Evolutionary conservation across 1,139 yeast species (phyloP), one percentile per base, ranked within the genome.

Genomic region (Pichia sp.): DNA sequence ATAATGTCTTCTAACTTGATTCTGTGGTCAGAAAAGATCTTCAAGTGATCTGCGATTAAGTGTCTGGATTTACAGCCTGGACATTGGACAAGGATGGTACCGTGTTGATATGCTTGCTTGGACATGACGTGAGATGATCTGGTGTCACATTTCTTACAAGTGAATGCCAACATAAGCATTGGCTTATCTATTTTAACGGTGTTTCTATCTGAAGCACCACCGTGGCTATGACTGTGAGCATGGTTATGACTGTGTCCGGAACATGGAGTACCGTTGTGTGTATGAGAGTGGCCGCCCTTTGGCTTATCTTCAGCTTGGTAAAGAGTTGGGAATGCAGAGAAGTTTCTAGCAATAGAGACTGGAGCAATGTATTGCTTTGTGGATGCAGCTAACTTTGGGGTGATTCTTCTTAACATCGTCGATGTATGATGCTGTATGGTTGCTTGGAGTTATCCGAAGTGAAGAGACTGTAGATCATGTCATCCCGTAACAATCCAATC

Each of bases 61-160:
- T 93, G 99, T 54, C 97, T 78, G 61, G 78, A 81, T 57, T 85
- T 78, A 67, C 99, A 91, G 11, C 90, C 86, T 0, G 98, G 98
- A 62, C 98, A 93, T 61, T 89, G 91, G 33, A 93, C 85, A 47
- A 89, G 70, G 4, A 93, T 96, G 0, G 96, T 83, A 1, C 99
- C 99, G 24, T 75, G 73, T 21, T 83, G 79, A 63, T 93, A 93
- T 0, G 97, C 91, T 65, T 93, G 98, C 57, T 90, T 91, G 17
- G 96, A 86, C 60, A 93, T 83, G 4, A 83, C 76, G 62, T 93
- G 98, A 3, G 91, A 81, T 0, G 96, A 88, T 48, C 98, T 71
- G 8, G 87, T 79, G 45, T 80, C 76, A 67, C 99, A 93, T 57
- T 81, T 81, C 65, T 90, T 93, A 67, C 99, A 93, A 0, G 97